Percentiles rank a stretch among this genome's conserved stretches.
Evolutionary conservation across 768 basidiomycete species (phyloP).

Genomic region (Cystofilobasidium macerans): DNA sequence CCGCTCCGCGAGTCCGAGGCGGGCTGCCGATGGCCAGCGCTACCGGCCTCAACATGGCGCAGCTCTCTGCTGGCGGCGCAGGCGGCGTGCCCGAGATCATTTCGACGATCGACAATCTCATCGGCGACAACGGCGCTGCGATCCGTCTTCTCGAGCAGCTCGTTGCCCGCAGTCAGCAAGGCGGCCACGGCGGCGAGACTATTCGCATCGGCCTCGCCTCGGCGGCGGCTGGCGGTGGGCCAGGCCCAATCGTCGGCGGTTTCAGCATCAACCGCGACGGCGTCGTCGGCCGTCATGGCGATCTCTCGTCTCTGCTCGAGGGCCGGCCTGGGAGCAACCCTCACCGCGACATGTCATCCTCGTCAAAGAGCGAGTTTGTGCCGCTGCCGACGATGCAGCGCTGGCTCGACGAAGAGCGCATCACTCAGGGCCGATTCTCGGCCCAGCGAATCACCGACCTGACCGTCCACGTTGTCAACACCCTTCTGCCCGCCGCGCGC

Average conservation of each 20-base stretch:
- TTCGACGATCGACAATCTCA: constrained; percentile 66
- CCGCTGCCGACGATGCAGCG: constrained; percentile 71
- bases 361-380: constrained; percentile 52
- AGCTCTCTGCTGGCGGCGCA: constrained; percentile 42
- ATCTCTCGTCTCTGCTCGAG: not conserved
- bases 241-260: constrained; percentile 2
- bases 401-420: constrained; percentile 80
- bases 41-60: constrained; percentile 34
- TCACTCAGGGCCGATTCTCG: constrained; percentile 63
- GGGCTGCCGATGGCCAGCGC: constrained; percentile 32
- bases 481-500: constrained; percentile 67
- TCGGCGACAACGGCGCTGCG: constrained; percentile 60
- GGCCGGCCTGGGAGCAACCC: not conserved
- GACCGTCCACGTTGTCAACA: constrained; percentile 57
- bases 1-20: not conserved
- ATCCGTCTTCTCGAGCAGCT: constrained; percentile 75
- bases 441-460: constrained; percentile 57
- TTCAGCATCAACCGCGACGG: constrained; percentile 12
- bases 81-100: constrained; percentile 47
- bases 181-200: constrained; percentile 46
- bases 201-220: constrained; percentile 55
- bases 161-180: constrained; percentile 51
- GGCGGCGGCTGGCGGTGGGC: not conserved
- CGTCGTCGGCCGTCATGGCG: not conserved
- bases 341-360: constrained; percentile 11